Evolutionary conservation across 148 eudicot species (phyloP).

Genomic region (Rhododendron griersonianum): DNA sequence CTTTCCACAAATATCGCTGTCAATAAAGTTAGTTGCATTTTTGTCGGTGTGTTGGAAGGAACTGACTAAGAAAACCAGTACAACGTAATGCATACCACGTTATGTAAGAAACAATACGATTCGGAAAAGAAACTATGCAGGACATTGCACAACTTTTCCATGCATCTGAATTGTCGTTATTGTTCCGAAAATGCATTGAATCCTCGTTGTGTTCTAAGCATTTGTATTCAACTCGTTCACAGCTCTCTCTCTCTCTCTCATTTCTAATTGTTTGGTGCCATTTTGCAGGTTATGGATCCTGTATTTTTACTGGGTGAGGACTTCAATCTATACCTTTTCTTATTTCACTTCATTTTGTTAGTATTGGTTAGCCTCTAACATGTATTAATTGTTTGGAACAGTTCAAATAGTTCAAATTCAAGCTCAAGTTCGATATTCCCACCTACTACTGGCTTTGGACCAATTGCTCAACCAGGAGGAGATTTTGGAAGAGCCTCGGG

Average conservation of each 20-base stretch:
- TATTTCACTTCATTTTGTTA: background rate
- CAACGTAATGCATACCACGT: background rate
- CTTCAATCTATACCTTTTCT: background rate
- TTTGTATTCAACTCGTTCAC: background rate
- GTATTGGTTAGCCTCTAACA: background rate
- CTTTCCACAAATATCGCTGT: background rate
- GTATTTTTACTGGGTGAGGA: slow-evolving; percentile 71
- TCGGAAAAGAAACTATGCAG: background rate
- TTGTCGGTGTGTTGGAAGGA: background rate
- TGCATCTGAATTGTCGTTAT: background rate
- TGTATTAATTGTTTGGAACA: slow-evolving; percentile 25
- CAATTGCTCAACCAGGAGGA: slow-evolving; percentile 36
- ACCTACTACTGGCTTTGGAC: slow-evolving; percentile 57
- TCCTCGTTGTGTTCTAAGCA: background rate
- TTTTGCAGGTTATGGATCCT: slow-evolving; percentile 77
- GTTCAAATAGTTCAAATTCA: slow-evolving; percentile 51
- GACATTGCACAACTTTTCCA: background rate
- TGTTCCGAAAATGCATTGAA: background rate
- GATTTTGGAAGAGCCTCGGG: slow-evolving; percentile 17
- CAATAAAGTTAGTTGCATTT: background rate
- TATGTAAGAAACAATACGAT: background rate
- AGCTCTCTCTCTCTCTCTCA: background rate
- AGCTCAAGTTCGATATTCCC: slow-evolving; percentile 26
- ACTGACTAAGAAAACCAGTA: background rate
- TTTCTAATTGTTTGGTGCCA: slow-evolving; percentile 2